Conservation (phyloP, 2,329 filamentous ascomycete species). For the Thelonectria blattea region DNA sequence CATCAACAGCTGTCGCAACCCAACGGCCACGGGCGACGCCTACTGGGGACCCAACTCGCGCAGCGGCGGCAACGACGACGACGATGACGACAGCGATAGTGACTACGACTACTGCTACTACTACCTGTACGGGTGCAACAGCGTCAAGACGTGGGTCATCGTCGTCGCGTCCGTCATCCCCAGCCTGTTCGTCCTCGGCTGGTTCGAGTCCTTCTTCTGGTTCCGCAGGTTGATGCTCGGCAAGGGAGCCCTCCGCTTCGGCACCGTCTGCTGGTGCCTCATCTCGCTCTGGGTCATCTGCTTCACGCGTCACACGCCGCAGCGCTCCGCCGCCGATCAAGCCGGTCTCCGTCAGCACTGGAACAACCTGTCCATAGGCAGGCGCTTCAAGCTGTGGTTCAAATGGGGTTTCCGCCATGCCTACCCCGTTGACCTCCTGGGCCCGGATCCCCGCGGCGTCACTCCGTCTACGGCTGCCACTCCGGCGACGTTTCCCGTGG, state of each 20-base stretch:
- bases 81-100: background rate
- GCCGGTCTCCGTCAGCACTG: constrained; percentile 23
- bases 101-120: constrained; percentile 1
- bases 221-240: constrained; percentile 42
- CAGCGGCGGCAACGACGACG: background rate
- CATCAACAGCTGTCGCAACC: constrained; percentile 27
- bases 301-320: constrained; percentile 21
- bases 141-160: constrained; percentile 31
- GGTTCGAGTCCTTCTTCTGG: constrained; percentile 42
- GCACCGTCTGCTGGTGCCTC: constrained; percentile 40
- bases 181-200: constrained; percentile 39
- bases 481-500: background rate
- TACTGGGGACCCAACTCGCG: constrained; percentile 10
- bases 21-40: constrained; percentile 14
- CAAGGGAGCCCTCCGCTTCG: constrained; percentile 37
- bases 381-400: constrained; percentile 24
- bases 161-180: constrained; percentile 36
- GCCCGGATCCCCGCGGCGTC: constrained; percentile 17
- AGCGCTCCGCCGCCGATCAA: constrained; percentile 16
- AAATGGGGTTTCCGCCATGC: constrained; percentile 27
- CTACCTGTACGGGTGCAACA: constrained; percentile 7
- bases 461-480: background rate
- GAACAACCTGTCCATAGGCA: constrained; percentile 15
- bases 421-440: constrained; percentile 26
- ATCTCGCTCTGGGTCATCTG: constrained; percentile 28